These are phyloP conservation scores for Boletales sp. DNA, from an alignment of 768 basidiomycete species.

Conservation along the genomic window DNA sequence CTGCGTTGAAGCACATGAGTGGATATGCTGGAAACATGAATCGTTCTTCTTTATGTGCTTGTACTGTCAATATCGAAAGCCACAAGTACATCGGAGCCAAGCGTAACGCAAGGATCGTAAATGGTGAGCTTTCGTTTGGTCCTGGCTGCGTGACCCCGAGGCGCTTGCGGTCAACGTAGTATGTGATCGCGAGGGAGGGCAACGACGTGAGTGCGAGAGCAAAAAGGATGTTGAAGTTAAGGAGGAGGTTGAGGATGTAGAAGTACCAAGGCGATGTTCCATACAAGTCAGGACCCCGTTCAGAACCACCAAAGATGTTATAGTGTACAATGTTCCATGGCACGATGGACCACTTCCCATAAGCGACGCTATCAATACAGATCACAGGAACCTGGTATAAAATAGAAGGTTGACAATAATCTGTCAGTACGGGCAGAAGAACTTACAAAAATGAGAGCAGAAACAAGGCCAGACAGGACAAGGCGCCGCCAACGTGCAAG, in stretches of 20 bases:
- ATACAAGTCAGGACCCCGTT: slow-evolving; percentile 88
- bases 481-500: slow-evolving; percentile 58
- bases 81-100: slow-evolving; percentile 93
- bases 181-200: slow-evolving; percentile 74
- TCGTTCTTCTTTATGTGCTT: slow-evolving; percentile 97
- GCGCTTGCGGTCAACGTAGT: slow-evolving; percentile 70
- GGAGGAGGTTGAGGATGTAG: slow-evolving; percentile 83
- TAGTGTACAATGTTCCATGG: slow-evolving; percentile 94
- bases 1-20: slow-evolving; percentile 90
- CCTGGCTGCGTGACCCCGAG: slow-evolving; percentile 53
- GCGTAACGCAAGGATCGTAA: slow-evolving; percentile 68
- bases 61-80: slow-evolving; percentile 71
- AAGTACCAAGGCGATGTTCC: slow-evolving; percentile 86
- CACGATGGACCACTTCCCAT: slow-evolving; percentile 73
- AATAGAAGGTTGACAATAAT: background rate
- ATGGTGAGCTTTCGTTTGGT: slow-evolving; percentile 71
- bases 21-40: slow-evolving; percentile 97
- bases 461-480: slow-evolving; percentile 47
- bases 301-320: slow-evolving; percentile 81
- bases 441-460: slow-evolving; percentile 62
- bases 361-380: slow-evolving; percentile 80
- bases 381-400: slow-evolving; percentile 77
- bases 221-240: slow-evolving; percentile 91
- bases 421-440: background rate
- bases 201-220: slow-evolving; percentile 79